phyloP scores from a whole-genome alignment of 1,284 basidiomycete species.

The Ustilago trichophora region DNA sequence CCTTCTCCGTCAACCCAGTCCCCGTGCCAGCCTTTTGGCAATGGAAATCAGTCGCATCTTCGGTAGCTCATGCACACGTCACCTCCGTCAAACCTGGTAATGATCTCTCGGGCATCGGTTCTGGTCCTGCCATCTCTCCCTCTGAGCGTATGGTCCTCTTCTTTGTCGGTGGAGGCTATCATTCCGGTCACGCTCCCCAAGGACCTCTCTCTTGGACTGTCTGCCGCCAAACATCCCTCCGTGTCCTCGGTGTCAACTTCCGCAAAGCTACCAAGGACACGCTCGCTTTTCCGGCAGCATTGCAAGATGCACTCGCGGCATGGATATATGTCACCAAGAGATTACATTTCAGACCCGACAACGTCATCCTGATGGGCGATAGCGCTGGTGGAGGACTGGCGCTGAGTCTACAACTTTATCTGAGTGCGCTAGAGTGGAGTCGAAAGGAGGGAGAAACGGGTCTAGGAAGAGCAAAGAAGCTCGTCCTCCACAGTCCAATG shows the following conservation, averaged over 20 bases:
- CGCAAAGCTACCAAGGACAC: conserved; percentile 21
- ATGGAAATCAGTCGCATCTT: conserved; percentile 27
- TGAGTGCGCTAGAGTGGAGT: conserved; percentile 15
- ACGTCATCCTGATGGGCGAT: conserved; percentile 37
- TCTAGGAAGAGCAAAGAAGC: conserved; percentile 14
- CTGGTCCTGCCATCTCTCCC: conserved; percentile 7
- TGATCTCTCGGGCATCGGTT: conserved; percentile 20
- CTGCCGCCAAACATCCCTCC: conserved; percentile 26
- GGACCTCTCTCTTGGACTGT: conserved; percentile 28
- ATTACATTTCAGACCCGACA: conserved; percentile 16
- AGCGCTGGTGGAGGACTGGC: conserved; percentile 21
- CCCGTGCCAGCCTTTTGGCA: conserved; percentile 25
- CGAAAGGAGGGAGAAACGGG: not conserved
- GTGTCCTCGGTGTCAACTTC: conserved; percentile 34
- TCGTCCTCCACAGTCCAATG: conserved; percentile 32
- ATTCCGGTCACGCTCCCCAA: conserved; percentile 18
- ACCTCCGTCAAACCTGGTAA: conserved; percentile 32
- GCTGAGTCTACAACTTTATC: conserved; percentile 21
- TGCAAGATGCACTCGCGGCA: conserved; percentile 31
- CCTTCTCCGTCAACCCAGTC: conserved; percentile 2
- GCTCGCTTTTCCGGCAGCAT: conserved; percentile 14
- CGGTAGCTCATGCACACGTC: conserved; percentile 8
- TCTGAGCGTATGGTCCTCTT: conserved; percentile 31
- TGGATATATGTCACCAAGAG: conserved; percentile 39
- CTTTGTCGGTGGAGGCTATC: conserved; percentile 39